Base-by-base conservation (phyloP, 495 filamentous ascomycete species). In the Rostrohypoxylon terebratum region DNA sequence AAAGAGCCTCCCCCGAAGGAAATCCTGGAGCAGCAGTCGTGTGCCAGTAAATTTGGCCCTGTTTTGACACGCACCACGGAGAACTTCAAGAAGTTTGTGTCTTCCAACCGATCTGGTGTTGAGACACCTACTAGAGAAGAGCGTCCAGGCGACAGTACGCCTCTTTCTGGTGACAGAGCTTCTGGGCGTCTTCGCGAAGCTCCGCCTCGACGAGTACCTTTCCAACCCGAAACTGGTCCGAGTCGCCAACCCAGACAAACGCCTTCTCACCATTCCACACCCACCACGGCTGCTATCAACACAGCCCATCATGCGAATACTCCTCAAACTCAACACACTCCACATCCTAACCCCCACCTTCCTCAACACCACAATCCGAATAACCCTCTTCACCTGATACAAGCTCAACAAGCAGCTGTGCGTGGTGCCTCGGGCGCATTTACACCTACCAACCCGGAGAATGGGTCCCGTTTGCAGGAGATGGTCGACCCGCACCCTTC, bases 1-100 rank as follows among this genome's bases (percentile, higher is more conserved):
- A 89, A 89, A 75, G 90, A 92, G 60, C 93, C 93, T 10, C 93
- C 93, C 10, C 92, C 92, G 16, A 91, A 90, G 69, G 91, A 94
- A 77, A 94, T 94, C 54, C 84, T 96, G 13, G 93, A 96, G 77
- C 87, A 91, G 45, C 78, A 74, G 25, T 77, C 77, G 0, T 78
- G 76, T 34, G 76, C 76, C 1, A 78, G 74, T 25, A 93, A 92
- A 73, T 90, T 92, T 34, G 92, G 89, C 6, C 87, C 90, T 50
- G 84, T 96, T 3, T 81, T 94, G 68, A 92, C 87, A n/a, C 87
- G 93, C 23, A 95, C 92, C 0, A 65, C 90, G 16, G 92, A 94
- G 64, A 94, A 93, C 75, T 94, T 88, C 59, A 82, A 82, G 65
- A 45, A 45, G 42, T 45, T 18, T 6, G 45, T 73, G 9, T 76